These are phyloP conservation scores for Fusarium sp. DNA, from an alignment of 2,329 filamentous ascomycete species.

Conservation along the genomic window DNA sequence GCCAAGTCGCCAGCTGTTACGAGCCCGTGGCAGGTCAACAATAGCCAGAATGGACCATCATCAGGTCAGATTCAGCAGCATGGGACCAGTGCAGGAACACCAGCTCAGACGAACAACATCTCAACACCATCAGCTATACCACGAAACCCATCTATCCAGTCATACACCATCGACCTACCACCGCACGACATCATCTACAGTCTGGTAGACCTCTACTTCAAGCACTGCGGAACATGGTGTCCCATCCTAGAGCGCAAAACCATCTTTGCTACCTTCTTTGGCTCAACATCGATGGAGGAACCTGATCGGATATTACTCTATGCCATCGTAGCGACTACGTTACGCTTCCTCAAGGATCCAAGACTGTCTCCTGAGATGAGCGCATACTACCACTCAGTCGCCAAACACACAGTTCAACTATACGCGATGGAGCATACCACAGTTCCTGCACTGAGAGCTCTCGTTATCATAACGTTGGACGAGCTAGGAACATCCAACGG, in stretches of 20 bases:
- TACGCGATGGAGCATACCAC: constrained; percentile 57
- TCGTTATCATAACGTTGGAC: constrained; percentile 56
- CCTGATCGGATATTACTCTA: constrained; percentile 55
- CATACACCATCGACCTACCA: constrained; percentile 62
- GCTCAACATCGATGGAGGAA: constrained; percentile 53
- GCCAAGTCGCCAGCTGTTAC: constrained; percentile 57
- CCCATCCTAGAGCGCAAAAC: constrained; percentile 58
- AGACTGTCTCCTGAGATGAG: constrained; percentile 53
- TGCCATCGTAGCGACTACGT: constrained; percentile 57
- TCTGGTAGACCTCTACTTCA: constrained; percentile 71
- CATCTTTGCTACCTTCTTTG: constrained; percentile 55
- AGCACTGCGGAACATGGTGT: constrained; percentile 71
- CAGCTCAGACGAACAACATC: not conserved
- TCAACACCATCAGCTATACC: constrained; percentile 12
- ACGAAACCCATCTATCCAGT: constrained; percentile 47
- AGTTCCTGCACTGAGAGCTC: constrained; percentile 53
- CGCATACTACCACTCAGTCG: constrained; percentile 53
- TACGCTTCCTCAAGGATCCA: constrained; percentile 56
- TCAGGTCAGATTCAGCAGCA: constrained; percentile 15
- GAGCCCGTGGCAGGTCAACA: constrained; percentile 46
- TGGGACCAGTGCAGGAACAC: not conserved
- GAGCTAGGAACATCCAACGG: constrained; percentile 57
- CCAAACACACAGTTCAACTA: constrained; percentile 54
- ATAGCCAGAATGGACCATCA: constrained; percentile 43
- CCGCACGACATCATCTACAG: constrained; percentile 70